Percentiles rank a stretch among this genome's conserved stretches.
Conservation (phyloP, 1,284 basidiomycete genomes). For the Phlebopus sp. region DNA sequence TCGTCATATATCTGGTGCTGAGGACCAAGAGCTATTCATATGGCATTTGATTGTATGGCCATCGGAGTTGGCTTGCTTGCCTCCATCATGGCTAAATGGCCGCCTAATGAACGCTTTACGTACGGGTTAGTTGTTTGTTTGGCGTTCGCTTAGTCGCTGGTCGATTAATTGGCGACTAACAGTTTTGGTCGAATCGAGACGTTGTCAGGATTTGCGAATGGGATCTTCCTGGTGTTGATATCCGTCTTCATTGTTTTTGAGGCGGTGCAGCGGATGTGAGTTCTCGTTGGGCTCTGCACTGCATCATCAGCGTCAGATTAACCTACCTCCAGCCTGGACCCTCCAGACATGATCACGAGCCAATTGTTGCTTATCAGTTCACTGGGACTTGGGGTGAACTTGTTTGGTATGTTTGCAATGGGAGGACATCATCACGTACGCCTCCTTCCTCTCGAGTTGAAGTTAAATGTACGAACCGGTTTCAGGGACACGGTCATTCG, state of each 20-base stretch:
- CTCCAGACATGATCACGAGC: constrained; percentile 97
- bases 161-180: constrained; percentile 1
- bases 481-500: constrained; percentile 38
- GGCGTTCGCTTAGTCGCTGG: neutral
- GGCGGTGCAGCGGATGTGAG: constrained; percentile 91
- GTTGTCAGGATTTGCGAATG: constrained; percentile 96
- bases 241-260: constrained; percentile 99
- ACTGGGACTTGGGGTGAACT: constrained; percentile 88
- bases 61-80: constrained; percentile 95
- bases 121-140: constrained; percentile 67
- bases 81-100: constrained; percentile 97
- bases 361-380: constrained; percentile 90
- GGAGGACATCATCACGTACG: constrained; percentile 76
- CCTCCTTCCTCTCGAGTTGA: constrained; percentile 30
- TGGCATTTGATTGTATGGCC: constrained; percentile 99
- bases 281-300: constrained; percentile 13
- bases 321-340: constrained; percentile 65
- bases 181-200: constrained; percentile 99
- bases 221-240: constrained; percentile 94
- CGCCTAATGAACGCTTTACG: constrained; percentile 90
- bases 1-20: neutral
- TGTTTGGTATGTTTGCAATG: constrained; percentile 99
- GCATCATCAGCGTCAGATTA: neutral
- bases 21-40: constrained; percentile 82
- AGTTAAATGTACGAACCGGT: constrained; percentile 47